Percentiles rank a stretch among this genome's conserved stretches.
Conservation (phyloP, 1,284 basidiomycete species). For the Cerioporus squamosus region DNA sequence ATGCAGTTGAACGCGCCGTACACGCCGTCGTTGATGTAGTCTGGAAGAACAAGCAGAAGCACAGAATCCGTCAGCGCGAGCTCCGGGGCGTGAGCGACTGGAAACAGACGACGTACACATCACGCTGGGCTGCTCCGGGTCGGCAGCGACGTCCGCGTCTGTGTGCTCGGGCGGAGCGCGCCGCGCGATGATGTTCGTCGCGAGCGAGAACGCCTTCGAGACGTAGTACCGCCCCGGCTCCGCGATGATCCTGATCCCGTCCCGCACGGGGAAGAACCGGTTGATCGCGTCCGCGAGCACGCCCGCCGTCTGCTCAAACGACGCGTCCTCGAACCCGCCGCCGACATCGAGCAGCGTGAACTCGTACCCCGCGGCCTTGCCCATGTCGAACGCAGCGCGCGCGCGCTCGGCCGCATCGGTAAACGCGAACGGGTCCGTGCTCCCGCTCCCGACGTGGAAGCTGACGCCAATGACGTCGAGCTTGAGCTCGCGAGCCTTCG, state of each 20-base stretch:
- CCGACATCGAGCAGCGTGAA: conserved; percentile 93
- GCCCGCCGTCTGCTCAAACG: conserved; percentile 83
- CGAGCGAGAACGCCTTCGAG: conserved; percentile 90
- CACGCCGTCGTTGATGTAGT: conserved; percentile 98
- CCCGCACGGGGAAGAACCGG: conserved; percentile 84
- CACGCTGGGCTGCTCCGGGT: conserved; percentile 62
- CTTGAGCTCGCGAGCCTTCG: conserved; percentile 79
- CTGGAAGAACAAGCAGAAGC: conserved; percentile 44
- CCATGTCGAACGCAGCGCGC: conserved; percentile 89
- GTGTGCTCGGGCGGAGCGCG: conserved; percentile 58
- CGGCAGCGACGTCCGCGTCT: conserved; percentile 32
- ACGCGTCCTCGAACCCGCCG: conserved; percentile 93
- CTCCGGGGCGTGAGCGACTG: no score
- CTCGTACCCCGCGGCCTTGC: conserved; percentile 76
- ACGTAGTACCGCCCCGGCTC: conserved; percentile 98
- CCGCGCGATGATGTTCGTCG: conserved; percentile 93
- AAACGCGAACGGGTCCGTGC: conserved; percentile 91
- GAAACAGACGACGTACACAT: conserved; percentile 71
- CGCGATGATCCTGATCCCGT: conserved; percentile 85
- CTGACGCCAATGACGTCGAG: conserved; percentile 94
- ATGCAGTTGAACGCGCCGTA: conserved; percentile 98
- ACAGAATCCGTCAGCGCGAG: background rate
- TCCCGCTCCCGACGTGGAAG: conserved; percentile 98
- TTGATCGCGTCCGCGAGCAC: conserved; percentile 79
- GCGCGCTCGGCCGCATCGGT: conserved; percentile 90